A percentile compares a stretch with the other conserved stretches of the same genome.
phyloP scores from a whole-genome alignment of 116 monocot species.

The Zostera marina region DNA sequence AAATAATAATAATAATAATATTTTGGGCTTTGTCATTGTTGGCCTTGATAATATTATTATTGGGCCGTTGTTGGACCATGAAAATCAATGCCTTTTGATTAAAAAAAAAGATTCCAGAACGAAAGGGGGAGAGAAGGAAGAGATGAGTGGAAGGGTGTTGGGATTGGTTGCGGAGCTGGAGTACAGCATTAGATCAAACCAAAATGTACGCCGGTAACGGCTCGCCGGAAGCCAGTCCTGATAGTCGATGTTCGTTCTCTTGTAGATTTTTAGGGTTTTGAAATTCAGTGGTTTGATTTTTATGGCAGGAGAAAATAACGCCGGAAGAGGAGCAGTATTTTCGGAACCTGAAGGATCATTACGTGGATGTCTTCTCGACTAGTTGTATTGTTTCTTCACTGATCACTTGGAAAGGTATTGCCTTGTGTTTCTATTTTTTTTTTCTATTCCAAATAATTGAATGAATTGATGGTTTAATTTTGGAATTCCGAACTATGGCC shows the following conservation, averaged over 20 bases:
- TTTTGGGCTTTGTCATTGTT: too few relatives aligned
- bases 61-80: too few relatives aligned
- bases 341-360: neutral
- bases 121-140: neutral
- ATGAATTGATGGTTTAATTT: too few relatives aligned
- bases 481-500: too few relatives aligned
- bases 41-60: too few relatives aligned
- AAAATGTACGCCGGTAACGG: neutral
- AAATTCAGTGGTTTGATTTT: neutral
- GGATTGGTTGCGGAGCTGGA: constrained; percentile 1
- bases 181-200: neutral
- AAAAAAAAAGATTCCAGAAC: too few relatives aligned
- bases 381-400: neutral
- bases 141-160: neutral
- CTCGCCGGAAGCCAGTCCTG: too few relatives aligned
- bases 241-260: neutral
- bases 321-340: neutral
- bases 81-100: too few relatives aligned
- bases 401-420: neutral
- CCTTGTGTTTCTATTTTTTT: too few relatives aligned
- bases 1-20: too few relatives aligned
- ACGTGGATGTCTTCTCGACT: neutral
- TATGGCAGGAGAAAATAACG: constrained; percentile 2
- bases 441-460: too few relatives aligned
- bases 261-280: neutral